phyloP scores from a whole-genome alignment of 306 rosid species.

The Rosa persica region DNA sequence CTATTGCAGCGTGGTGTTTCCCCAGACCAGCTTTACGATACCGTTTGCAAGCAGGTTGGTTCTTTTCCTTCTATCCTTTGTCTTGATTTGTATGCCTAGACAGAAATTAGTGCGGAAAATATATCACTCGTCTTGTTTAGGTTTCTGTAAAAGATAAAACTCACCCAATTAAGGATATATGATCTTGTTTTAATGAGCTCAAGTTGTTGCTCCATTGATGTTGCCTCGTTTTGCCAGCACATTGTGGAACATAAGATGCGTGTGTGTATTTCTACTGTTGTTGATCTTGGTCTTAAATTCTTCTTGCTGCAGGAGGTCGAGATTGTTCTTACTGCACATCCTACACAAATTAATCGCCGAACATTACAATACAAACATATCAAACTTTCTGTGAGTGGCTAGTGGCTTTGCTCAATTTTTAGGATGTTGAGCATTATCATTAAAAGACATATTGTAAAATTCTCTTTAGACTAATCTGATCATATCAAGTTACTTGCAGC shows the following conservation, averaged over 20 bases:
- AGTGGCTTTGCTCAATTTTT: constrained; percentile 12
- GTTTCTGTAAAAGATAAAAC: neutral
- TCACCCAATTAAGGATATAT: neutral
- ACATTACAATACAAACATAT: constrained; percentile 87
- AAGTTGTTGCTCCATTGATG: constrained; percentile 11
- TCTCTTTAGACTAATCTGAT: constrained; percentile 33
- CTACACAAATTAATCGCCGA: constrained; percentile 94
- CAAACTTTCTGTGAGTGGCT: constrained; percentile 69
- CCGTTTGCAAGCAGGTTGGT: constrained; percentile 88
- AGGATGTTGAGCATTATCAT: neutral
- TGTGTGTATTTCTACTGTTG: neutral
- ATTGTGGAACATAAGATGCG: neutral
- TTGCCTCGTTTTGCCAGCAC: neutral
- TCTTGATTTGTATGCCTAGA: constrained; percentile 12
- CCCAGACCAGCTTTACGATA: constrained; percentile 69
- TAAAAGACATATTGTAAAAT: constrained; percentile 7
- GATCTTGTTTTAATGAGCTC: neutral
- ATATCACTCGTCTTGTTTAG: neutral
- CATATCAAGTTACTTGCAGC: constrained; percentile 43
- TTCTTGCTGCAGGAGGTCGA: constrained; percentile 68
- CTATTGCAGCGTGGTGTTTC: constrained; percentile 74
- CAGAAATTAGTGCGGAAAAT: constrained; percentile 6
- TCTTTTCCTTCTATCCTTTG: neutral
- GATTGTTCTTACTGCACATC: constrained; percentile 98
- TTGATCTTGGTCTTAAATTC: constrained; percentile 20